Evolutionary conservation across 331 rosid genomes (phyloP).

Genomic region (Quercus tomentella): DNA sequence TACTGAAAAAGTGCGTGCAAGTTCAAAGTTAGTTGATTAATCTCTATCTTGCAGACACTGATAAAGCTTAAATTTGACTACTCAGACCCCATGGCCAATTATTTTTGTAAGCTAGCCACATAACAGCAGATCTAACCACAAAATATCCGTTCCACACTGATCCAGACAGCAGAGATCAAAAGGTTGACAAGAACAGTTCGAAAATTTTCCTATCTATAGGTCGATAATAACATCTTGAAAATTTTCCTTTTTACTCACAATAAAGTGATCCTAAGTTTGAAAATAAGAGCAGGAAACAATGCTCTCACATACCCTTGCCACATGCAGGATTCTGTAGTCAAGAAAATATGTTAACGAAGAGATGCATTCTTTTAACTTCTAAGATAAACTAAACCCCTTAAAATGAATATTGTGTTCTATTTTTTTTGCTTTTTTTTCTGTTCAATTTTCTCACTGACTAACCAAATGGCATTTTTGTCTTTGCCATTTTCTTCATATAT

Average conservation of each 20-base stretch:
- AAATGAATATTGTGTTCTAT: background rate
- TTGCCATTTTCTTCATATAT: background rate
- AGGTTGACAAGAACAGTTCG: background rate
- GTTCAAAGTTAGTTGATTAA: constrained; percentile 1
- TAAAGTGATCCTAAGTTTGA: background rate
- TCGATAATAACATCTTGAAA: background rate
- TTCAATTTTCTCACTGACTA: no score
- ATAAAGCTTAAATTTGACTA: background rate
- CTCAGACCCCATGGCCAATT: background rate
- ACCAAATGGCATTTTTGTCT: no score
- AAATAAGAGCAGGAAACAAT: background rate
- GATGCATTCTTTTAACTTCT: no score
- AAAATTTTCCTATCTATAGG: background rate
- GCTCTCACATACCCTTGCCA: background rate
- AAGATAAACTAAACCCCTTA: background rate
- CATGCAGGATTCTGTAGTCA: background rate
- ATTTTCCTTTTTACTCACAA: background rate
- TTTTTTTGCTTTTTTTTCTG: no score
- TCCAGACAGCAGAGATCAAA: background rate
- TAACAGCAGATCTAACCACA: background rate
- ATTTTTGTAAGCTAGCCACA: background rate
- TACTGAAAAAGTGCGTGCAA: background rate
- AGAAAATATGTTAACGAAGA: background rate
- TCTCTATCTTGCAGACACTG: background rate
- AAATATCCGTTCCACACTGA: background rate